Conservation (phyloP, 2,329 filamentous ascomycete genomes). For the Phialocephala subalpina region DNA sequence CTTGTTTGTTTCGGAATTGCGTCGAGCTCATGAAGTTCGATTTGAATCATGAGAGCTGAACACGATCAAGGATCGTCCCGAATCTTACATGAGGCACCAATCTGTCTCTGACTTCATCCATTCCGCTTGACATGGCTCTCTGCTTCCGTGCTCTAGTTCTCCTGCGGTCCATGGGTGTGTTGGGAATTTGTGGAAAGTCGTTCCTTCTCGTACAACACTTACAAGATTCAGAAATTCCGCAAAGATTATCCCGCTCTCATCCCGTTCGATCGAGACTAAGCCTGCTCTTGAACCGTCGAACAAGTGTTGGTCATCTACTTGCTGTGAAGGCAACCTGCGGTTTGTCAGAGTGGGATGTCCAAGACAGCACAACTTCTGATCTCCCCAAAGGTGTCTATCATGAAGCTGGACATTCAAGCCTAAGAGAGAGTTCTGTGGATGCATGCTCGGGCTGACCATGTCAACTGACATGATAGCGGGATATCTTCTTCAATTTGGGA, state of each 20-base stretch:
- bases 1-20: neutral
- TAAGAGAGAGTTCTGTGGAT: neutral
- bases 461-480: neutral
- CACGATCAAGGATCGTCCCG: neutral
- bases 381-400: neutral
- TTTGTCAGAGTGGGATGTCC: neutral
- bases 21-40: neutral
- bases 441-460: neutral
- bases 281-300: conserved; percentile 16
- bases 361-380: neutral
- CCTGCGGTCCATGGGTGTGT: conserved; percentile 12
- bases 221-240: conserved; percentile 21
- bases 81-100: conserved; percentile 10
- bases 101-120: conserved; percentile 14
- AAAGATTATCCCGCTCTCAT: neutral
- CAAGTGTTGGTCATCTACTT: neutral
- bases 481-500: neutral
- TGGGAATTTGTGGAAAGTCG: conserved; percentile 17
- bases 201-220: conserved; percentile 21
- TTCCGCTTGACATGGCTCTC: conserved; percentile 10
- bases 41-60: neutral
- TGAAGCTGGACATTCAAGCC: neutral
- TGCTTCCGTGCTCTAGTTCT: conserved; percentile 13
- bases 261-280: conserved; percentile 11
- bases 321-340: neutral